Conservation (phyloP, 371 early-diverging fungal species). For the Coemansia sp. region DNA sequence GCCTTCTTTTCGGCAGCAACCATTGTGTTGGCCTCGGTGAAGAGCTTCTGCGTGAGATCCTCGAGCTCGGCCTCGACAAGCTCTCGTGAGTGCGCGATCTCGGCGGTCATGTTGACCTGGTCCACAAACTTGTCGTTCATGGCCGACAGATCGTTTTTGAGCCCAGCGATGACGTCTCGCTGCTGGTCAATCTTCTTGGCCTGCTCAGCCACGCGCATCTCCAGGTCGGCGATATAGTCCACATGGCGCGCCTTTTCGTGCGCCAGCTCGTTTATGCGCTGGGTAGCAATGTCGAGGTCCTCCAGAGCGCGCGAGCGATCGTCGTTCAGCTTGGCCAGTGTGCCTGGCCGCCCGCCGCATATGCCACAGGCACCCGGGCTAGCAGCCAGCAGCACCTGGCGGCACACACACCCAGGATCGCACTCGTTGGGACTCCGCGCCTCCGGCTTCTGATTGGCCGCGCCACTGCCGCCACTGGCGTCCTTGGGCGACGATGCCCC, state of each 20-base stretch:
- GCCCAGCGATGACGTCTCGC: conserved; percentile 42
- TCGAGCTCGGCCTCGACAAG: conserved; percentile 90
- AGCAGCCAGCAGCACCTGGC: conserved; percentile 32
- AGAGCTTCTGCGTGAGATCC: conserved; percentile 81
- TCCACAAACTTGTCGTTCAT: conserved; percentile 60
- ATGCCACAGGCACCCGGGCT: conserved; percentile 41
- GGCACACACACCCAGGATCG: conserved; percentile 40
- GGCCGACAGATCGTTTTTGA: conserved; percentile 44
- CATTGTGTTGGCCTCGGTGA: conserved; percentile 93
- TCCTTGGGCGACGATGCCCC: conserved; percentile 29
- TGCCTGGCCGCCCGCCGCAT: conserved; percentile 30
- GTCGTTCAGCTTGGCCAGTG: conserved; percentile 19
- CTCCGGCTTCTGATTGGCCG: conserved; percentile 5
- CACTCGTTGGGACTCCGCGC: conserved; percentile 13
- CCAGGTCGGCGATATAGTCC: conserved; percentile 49
- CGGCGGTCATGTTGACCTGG: conserved; percentile 87
- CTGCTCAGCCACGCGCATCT: conserved; percentile 32
- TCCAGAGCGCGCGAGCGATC: conserved; percentile 30
- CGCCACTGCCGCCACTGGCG: conserved; percentile 8
- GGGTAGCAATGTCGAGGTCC: conserved; percentile 42
- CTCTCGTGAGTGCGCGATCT: conserved; percentile 85
- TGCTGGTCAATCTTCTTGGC: conserved; percentile 39
- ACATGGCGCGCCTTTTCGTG: conserved; percentile 46
- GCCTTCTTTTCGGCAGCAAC: conserved; percentile 74
- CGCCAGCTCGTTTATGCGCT: conserved; percentile 48